These are phyloP conservation scores for Metschnikowia cerradonensis DNA, from an alignment of 805 yeast genomes.

Conservation along the genomic window DNA sequence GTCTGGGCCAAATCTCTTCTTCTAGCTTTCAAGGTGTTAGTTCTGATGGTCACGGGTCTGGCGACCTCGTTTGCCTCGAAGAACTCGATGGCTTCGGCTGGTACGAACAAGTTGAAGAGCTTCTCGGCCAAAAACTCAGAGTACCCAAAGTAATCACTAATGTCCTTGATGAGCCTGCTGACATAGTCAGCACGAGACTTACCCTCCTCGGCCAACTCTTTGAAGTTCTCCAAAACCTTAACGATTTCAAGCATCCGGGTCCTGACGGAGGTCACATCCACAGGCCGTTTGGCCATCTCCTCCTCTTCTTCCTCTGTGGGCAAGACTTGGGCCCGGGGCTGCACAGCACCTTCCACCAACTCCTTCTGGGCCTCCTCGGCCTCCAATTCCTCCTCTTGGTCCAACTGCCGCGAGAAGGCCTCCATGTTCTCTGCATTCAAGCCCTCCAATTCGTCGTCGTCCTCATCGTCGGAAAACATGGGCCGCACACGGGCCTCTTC, in stretches of 20 bases:
- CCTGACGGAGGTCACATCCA: conserved; percentile 77
- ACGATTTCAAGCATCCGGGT: conserved; percentile 95
- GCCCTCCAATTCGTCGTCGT: conserved; percentile 51
- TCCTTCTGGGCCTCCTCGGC: conserved; percentile 50
- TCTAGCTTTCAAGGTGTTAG: conserved; percentile 92
- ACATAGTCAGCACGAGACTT: conserved; percentile 80
- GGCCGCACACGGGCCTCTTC: conserved; percentile 60
- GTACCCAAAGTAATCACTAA: conserved; percentile 92
- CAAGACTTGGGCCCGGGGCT: conserved; percentile 73
- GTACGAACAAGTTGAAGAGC: conserved; percentile 84
- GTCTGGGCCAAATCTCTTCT: conserved; percentile 95
- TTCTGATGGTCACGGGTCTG: conserved; percentile 94
- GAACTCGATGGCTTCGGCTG: conserved; percentile 95
- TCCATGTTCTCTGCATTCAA: conserved; percentile 83
- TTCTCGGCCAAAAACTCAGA: conserved; percentile 90
- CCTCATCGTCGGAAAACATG: conserved; percentile 74
- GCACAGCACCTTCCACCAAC: conserved; percentile 46
- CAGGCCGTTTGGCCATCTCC: conserved; percentile 49
- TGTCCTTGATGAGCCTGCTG: conserved; percentile 75
- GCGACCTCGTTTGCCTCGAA: conserved; percentile 98
- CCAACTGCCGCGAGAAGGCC: conserved; percentile 64
- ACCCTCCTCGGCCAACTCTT: conserved; percentile 77
- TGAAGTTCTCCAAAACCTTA: conserved; percentile 88
- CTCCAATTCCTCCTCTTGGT: conserved; percentile 49
- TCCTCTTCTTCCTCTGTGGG: conserved; percentile 68